Evolutionary conservation across 202 grass and related monocot genomes (phyloP), one percentile per base, ranked within the genome.

Genomic region (Miscanthus sacchariflorus): DNA sequence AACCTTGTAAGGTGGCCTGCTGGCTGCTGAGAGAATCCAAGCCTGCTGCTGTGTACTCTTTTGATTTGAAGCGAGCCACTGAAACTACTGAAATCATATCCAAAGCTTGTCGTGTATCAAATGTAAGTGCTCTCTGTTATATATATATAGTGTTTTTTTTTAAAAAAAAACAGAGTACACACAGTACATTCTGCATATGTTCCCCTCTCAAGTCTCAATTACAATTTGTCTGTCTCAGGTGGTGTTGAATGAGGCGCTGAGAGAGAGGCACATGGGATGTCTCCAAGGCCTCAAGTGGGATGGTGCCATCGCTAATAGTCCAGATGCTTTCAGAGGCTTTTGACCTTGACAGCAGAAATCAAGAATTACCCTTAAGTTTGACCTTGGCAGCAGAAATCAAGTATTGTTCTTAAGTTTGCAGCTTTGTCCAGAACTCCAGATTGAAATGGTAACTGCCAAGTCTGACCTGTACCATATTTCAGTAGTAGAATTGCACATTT

Each of bases 251-350:
- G 40, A 45, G 67, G 76, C 36, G 78, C 61, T 93, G 33, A 89
- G 91, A 84, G 91, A 98, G 42, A 93, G 93, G 70, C 85, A 95
- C 76, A 89, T 95, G 48, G 95, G 90, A 42, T 78, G 91, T 84
- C 89, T 93, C 58, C 90, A 98, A 30, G 93, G 93, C 1, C 43
- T 93, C 88, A 93, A 74, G 63, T 84, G 85, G 28, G 85, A 79
- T n/a, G 88, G 92, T 69, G 88, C 91, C 7, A 50, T 68, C 76
- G 19, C 18, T 59, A 92, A 64, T 46, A 72, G 50, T 54, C 5
- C 5, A 5, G 15, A 54, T 18, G 5, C 15, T 54, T 54, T 48
- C 46, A 46, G 2, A 50, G 4, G 4, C 48, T 50, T 50, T 50
- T 54, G 50, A 54, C 5, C 15, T 5, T 18, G 50, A 54, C 15